Evolutionary conservation across 2,329 filamentous ascomycete genomes (phyloP).

Genomic region (Fusarium xylarioides): DNA sequence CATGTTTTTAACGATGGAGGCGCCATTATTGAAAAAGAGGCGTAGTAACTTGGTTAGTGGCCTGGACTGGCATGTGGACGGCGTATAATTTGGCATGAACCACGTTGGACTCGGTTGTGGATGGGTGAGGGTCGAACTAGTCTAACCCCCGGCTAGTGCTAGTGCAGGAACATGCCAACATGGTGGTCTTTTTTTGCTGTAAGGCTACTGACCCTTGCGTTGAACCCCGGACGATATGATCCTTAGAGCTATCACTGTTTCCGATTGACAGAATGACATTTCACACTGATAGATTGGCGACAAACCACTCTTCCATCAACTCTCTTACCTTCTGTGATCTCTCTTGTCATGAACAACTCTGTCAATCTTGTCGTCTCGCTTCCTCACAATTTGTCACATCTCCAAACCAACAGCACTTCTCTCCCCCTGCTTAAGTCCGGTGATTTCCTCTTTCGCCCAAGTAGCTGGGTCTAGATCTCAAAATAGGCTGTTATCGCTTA

Average conservation of each 20-base stretch:
- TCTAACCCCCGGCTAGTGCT: conserved; percentile 20
- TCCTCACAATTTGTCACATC: background rate
- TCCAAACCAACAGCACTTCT: background rate
- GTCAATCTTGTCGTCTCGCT: background rate
- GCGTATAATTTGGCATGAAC: conserved; percentile 10
- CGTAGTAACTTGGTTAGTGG: background rate
- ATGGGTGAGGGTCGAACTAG: background rate
- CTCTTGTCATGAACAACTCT: fast-evolving
- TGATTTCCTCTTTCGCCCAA: conserved; percentile 29
- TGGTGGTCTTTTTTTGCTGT: background rate
- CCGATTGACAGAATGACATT: background rate
- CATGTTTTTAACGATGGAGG: conserved; percentile 18
- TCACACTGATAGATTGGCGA: background rate
- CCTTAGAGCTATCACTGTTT: background rate
- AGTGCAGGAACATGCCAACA: conserved; percentile 17
- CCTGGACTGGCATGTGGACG: conserved; percentile 28
- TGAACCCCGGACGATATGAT: background rate
- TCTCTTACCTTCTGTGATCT: fast-evolving
- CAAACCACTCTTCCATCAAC: no score
- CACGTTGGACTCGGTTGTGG: background rate
- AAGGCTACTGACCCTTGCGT: conserved; percentile 21
- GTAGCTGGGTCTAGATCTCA: conserved; percentile 20
- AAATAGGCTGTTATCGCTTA: background rate
- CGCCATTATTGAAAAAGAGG: conserved; percentile 12
- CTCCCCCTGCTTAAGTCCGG: conserved; percentile 18